Evolutionary conservation across 805 yeast genomes (phyloP).

Genomic region (Candida tallmaniae): DNA sequence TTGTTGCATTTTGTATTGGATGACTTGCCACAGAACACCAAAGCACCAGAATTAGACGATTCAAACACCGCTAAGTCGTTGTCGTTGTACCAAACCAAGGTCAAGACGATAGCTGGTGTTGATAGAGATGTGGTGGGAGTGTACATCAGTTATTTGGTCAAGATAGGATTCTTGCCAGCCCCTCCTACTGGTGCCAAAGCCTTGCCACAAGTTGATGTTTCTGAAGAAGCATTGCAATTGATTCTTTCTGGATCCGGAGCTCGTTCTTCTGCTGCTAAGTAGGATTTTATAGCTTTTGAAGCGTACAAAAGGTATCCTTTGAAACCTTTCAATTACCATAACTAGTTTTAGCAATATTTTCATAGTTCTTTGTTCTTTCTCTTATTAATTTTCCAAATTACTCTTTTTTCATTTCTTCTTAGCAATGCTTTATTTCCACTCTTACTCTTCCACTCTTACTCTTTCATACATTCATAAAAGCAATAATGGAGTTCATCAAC

Average conservation of each 20-base stretch:
- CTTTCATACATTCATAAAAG: no score
- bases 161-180: conserved; percentile 71
- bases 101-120: conserved; percentile 73
- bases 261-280: conserved; percentile 61
- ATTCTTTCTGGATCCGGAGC: conserved; percentile 68
- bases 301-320: no score
- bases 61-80: conserved; percentile 71
- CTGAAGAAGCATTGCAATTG: conserved; percentile 51
- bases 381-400: no score
- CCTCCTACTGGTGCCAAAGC: conserved; percentile 45
- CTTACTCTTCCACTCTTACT: no score
- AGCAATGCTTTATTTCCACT: no score
- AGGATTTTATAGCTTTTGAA: no score
- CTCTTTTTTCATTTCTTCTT: no score
- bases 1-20: conserved; percentile 91
- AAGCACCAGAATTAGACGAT: conserved; percentile 95
- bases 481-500: no score
- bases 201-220: conserved; percentile 56
- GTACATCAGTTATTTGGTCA: conserved; percentile 75
- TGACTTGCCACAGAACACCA: conserved; percentile 83
- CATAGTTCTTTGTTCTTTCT: no score
- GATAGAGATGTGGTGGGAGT: conserved; percentile 59
- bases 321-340: no score
- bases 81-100: conserved; percentile 41
- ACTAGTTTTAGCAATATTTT: no score